Conservation (phyloP, 441 rosid species). For the Manihot esculenta region DNA sequence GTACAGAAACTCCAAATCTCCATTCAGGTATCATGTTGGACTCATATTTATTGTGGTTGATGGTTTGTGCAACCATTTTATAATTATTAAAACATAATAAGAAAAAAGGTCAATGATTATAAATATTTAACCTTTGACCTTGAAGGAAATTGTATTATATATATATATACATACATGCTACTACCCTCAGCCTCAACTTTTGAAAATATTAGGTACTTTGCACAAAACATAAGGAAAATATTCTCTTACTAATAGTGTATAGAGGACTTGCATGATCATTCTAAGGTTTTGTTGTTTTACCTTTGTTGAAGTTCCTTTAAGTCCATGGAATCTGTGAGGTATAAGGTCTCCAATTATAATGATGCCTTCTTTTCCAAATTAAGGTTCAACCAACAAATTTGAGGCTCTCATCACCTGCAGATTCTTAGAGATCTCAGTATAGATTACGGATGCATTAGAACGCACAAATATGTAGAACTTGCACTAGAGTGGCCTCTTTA, state of each 20-base stretch:
- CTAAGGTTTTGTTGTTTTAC: neutral
- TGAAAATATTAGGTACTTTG: neutral
- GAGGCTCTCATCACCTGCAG: neutral
- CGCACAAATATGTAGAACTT: neutral
- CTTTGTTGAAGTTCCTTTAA: neutral
- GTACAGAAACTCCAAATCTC: neutral
- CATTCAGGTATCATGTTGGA: neutral
- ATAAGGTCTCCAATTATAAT: neutral
- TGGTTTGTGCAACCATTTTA: neutral
- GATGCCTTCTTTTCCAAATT: neutral
- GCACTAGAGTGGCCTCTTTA: neutral
- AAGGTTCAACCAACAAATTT: neutral
- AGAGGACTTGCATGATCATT: neutral
- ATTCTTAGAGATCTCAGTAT: neutral
- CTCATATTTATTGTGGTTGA: neutral
- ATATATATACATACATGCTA: no score
- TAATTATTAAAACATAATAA: neutral
- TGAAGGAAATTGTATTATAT: neutral
- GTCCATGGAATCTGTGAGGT: neutral
- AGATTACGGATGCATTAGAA: neutral
- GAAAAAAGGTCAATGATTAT: neutral
- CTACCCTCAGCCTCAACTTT: neutral
- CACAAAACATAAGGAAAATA: neutral
- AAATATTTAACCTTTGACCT: neutral
- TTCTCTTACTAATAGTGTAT: neutral